Conservation (phyloP, 1,284 basidiomycete genomes). For the Rhodotorula glutinis region DNA sequence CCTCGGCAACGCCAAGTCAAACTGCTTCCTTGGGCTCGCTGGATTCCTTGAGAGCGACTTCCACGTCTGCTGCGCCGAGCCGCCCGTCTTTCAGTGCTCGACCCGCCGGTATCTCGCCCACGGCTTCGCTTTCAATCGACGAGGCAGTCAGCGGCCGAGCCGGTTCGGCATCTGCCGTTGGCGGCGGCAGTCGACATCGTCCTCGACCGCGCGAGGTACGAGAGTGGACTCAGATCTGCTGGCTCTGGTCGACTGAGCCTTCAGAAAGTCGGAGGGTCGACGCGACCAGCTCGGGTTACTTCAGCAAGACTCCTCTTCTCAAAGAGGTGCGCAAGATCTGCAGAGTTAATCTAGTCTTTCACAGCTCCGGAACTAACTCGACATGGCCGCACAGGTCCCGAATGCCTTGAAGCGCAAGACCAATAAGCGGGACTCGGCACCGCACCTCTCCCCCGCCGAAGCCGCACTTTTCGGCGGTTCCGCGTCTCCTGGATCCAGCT, state of each 20-base stretch:
- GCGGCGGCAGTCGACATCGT: not conserved
- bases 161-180: slow-evolving; percentile 10
- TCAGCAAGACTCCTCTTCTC: slow-evolving; percentile 29
- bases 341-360: not conserved
- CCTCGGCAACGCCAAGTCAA: too few species aligned
- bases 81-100: not conserved
- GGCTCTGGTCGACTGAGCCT: slow-evolving; percentile 24
- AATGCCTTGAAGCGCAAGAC: slow-evolving; percentile 36
- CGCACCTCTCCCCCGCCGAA: slow-evolving; percentile 38
- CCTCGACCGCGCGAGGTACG: slow-evolving; percentile 28
- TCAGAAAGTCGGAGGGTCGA: not conserved
- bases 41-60: not conserved
- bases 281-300: slow-evolving; percentile 3
- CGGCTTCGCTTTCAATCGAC: not conserved
- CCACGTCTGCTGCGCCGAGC: not conserved
- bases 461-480: slow-evolving; percentile 23
- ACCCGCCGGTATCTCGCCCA: not conserved
- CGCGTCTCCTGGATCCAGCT: not conserved
- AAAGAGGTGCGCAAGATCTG: slow-evolving; percentile 17
- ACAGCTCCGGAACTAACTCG: not conserved
- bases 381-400: slow-evolving; percentile 17
- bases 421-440: slow-evolving; percentile 36
- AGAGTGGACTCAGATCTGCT: slow-evolving; percentile 38
- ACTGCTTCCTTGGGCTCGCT: not conserved
- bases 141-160: not conserved